Conservation (phyloP, 1,284 basidiomycete species). For the Anthracocystis setariae region DNA sequence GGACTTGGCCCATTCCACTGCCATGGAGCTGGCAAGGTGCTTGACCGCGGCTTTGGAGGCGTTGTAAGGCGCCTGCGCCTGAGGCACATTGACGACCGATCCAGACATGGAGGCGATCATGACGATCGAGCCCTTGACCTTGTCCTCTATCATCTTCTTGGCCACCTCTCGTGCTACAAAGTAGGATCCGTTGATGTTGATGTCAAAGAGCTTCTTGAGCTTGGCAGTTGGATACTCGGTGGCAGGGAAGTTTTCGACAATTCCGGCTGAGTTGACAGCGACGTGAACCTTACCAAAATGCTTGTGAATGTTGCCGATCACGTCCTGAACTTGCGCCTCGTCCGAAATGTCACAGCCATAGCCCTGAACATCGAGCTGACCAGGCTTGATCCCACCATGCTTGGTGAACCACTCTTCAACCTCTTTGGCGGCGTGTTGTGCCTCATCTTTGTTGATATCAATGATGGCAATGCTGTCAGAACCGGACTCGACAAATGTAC, state of each 20-base stretch:
- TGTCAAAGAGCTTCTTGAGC: slow-evolving; percentile 76
- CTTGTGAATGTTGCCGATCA: slow-evolving; percentile 59
- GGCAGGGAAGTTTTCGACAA: slow-evolving; percentile 90
- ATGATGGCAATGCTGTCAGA: slow-evolving; percentile 84
- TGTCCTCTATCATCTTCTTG: slow-evolving; percentile 72
- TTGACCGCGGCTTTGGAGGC: slow-evolving; percentile 83
- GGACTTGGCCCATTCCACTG: slow-evolving; percentile 87
- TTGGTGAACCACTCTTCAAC: slow-evolving; percentile 74
- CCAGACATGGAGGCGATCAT: slow-evolving; percentile 87
- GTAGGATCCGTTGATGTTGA: slow-evolving; percentile 86
- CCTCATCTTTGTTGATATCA: slow-evolving; percentile 82
- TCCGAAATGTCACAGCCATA: slow-evolving; percentile 88
- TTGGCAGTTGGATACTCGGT: slow-evolving; percentile 77
- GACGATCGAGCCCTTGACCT: slow-evolving; percentile 79
- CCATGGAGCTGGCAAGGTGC: slow-evolving; percentile 85
- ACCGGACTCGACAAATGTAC: slow-evolving; percentile 88
- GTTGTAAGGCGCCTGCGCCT: slow-evolving; percentile 95
- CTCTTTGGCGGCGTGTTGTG: slow-evolving; percentile 78
- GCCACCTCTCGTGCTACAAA: slow-evolving; percentile 94
- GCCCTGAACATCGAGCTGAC: slow-evolving; percentile 79
- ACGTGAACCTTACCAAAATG: slow-evolving; percentile 83
- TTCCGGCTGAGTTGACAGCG: slow-evolving; percentile 72
- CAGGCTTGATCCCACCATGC: slow-evolving; percentile 74
- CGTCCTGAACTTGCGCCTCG: slow-evolving; percentile 70
- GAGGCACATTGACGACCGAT: slow-evolving; percentile 76